A percentile compares a stretch with the other conserved stretches of the same genome.
Conservation (phyloP, 805 yeast species). For the Candida koratica region DNA sequence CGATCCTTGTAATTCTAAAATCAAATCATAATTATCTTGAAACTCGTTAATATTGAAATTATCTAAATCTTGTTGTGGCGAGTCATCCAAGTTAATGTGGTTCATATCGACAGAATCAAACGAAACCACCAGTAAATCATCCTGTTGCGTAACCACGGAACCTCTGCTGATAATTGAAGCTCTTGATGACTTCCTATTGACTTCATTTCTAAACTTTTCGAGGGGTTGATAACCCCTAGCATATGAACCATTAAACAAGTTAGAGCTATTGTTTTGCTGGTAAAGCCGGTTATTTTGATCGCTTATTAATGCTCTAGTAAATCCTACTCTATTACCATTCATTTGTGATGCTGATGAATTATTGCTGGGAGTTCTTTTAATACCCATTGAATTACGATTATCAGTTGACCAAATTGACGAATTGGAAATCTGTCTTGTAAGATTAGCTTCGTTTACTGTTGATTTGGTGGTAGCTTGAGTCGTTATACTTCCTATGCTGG, state of each 20-base stretch:
- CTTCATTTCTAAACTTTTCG: slow-evolving; percentile 19
- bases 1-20: slow-evolving; percentile 63
- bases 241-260: neutral
- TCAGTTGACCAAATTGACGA: slow-evolving; percentile 39
- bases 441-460: slow-evolving; percentile 8
- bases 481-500: neutral
- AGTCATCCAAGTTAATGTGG: slow-evolving; percentile 13
- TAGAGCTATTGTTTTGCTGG: slow-evolving; percentile 16
- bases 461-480: slow-evolving; percentile 1
- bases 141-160: slow-evolving; percentile 20
- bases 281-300: slow-evolving; percentile 25
- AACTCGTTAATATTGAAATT: slow-evolving; percentile 38
- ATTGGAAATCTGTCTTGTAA: slow-evolving; percentile 25
- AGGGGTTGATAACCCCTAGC: slow-evolving; percentile 25
- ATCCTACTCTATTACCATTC: slow-evolving; percentile 29
- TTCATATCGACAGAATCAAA: slow-evolving; percentile 25
- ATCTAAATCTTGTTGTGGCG: slow-evolving; percentile 24
- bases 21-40: slow-evolving; percentile 52
- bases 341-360: slow-evolving; percentile 27
- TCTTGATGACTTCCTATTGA: slow-evolving; percentile 33
- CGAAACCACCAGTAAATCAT: slow-evolving; percentile 36
- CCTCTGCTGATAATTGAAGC: slow-evolving; percentile 32
- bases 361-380: slow-evolving; percentile 28
- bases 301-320: slow-evolving; percentile 37
- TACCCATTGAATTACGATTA: slow-evolving; percentile 22